Evolutionary conservation across 2,329 filamentous ascomycete species (phyloP), one percentile per base, ranked within the genome.

Genomic region (Incumbomyces delicatus): DNA sequence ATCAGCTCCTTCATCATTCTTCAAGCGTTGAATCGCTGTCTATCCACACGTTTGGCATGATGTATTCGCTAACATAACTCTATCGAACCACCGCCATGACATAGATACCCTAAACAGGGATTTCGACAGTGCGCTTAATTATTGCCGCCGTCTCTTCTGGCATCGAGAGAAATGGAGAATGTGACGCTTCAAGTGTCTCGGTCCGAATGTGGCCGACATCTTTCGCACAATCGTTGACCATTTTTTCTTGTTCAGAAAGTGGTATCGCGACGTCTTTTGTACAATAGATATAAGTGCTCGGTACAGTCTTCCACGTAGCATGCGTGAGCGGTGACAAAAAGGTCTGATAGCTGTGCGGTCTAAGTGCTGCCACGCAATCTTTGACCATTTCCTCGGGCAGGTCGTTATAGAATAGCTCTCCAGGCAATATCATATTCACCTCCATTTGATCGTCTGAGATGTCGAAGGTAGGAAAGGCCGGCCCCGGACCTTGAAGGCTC

Each of bases 121-220:
- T 11, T 12, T 39, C 36, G 4, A 46, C 51, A 18, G 53, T 50
- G 17, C 47, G 42, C 47, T 53, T 47, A 39, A 69, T 55, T 48
- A 61, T 59, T 12, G 50, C 55, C 3, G 61, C 66, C 42, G 63
- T 55, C 40, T 59, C 59, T 38, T 59, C 60, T 0, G 65, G 61
- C 55, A 57, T 61, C 30, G 62, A 66, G 52, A 70, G 48, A 51
- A 69, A 71, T 14, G 66, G 68, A 52, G 63, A 67, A 53, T 71
- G 68, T 1, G 63, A 61, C 12, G 53, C 55, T 47, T 64, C 58
- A 3, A 63, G 43, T 16, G 58, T 62, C 44, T 60, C 60, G 3
- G 62, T 58, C 32, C 58, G 57, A 6, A 39, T 39, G 14, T 64
- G 52, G 1, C 61, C 54, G 1, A 50, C 62, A 0, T 62, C 62